Evolutionary conservation across 2,329 filamentous ascomycete species (phyloP).

Genomic region (Bipolaris victoriae): DNA sequence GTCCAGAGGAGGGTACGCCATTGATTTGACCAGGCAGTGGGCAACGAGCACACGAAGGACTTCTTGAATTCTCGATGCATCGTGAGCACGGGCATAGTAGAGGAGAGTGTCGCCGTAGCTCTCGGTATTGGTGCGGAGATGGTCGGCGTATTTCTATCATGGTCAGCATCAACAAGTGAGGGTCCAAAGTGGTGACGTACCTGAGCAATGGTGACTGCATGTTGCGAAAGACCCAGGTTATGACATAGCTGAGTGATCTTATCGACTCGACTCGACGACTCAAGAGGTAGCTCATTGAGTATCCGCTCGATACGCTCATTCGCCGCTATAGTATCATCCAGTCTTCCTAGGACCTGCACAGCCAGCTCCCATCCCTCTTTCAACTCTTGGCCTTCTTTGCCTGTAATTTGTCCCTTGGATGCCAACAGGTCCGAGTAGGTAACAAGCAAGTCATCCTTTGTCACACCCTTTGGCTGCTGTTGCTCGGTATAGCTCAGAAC

Average conservation of each 20-base stretch:
- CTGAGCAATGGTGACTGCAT: slow-evolving; percentile 82
- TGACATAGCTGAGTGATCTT: slow-evolving; percentile 80
- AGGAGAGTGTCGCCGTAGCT: slow-evolving; percentile 86
- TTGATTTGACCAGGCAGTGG: slow-evolving; percentile 84
- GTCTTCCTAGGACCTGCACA: slow-evolving; percentile 78
- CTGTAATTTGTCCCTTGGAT: slow-evolving; percentile 51
- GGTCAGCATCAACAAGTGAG: slow-evolving; percentile 24
- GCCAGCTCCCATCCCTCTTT: slow-evolving; percentile 87
- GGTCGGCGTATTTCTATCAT: slow-evolving; percentile 78
- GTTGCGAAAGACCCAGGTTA: slow-evolving; percentile 76
- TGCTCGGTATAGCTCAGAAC: slow-evolving; percentile 68
- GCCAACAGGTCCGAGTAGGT: slow-evolving; percentile 73
- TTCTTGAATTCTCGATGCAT: slow-evolving; percentile 77
- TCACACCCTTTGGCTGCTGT: slow-evolving; percentile 53
- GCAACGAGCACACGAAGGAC: slow-evolving; percentile 87
- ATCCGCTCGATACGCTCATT: slow-evolving; percentile 77
- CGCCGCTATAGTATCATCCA: slow-evolving; percentile 74
- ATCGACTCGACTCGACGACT: slow-evolving; percentile 75
- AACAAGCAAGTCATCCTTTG: slow-evolving; percentile 79
- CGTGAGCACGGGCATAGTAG: slow-evolving; percentile 88
- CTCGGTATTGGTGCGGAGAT: slow-evolving; percentile 72
- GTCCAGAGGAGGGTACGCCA: slow-evolving; percentile 72
- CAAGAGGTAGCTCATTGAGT: slow-evolving; percentile 73
- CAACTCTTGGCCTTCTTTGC: slow-evolving; percentile 37
- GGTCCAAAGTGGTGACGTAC: slow-evolving; percentile 57